Conservation (phyloP, 2,329 filamentous ascomycete species). For the Aspergillus japonicus region DNA sequence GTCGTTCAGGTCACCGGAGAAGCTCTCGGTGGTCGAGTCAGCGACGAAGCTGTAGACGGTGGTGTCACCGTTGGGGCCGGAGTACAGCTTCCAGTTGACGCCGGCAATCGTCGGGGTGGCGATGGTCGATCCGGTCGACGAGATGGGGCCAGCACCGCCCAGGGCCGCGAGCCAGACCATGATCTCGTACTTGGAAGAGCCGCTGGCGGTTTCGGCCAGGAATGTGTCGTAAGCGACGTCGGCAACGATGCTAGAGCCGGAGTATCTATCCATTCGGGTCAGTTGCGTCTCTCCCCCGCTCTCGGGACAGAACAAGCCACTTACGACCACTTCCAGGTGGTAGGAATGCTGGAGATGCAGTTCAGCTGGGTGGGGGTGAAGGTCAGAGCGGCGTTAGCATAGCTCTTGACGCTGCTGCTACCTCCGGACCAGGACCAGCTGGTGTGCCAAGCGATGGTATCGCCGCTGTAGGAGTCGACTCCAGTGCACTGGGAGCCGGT, state of each 20-base stretch:
- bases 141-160: slow-evolving; percentile 59
- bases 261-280: slow-evolving; percentile 40
- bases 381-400: slow-evolving; percentile 44
- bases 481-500: slow-evolving; percentile 47
- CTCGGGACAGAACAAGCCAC: neutral
- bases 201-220: slow-evolving; percentile 49
- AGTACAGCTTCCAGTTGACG: slow-evolving; percentile 58
- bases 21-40: slow-evolving; percentile 48
- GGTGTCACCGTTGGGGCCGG: slow-evolving; percentile 58
- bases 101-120: slow-evolving; percentile 56
- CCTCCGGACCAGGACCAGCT: slow-evolving; percentile 47
- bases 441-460: slow-evolving; percentile 45
- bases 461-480: slow-evolving; percentile 37
- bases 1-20: slow-evolving; percentile 56
- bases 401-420: slow-evolving; percentile 47
- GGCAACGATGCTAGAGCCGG: slow-evolving; percentile 50
- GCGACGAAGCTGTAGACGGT: slow-evolving; percentile 62
- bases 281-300: neutral
- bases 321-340: slow-evolving; percentile 48
- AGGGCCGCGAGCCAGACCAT: slow-evolving; percentile 66
- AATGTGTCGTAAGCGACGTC: slow-evolving; percentile 65
- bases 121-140: slow-evolving; percentile 49
- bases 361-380: slow-evolving; percentile 36
- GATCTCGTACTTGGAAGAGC: slow-evolving; percentile 57
- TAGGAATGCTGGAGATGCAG: slow-evolving; percentile 43